Evolutionary conservation across 2,329 filamentous ascomycete genomes (phyloP).

Genomic region (Claviceps sorghi): DNA sequence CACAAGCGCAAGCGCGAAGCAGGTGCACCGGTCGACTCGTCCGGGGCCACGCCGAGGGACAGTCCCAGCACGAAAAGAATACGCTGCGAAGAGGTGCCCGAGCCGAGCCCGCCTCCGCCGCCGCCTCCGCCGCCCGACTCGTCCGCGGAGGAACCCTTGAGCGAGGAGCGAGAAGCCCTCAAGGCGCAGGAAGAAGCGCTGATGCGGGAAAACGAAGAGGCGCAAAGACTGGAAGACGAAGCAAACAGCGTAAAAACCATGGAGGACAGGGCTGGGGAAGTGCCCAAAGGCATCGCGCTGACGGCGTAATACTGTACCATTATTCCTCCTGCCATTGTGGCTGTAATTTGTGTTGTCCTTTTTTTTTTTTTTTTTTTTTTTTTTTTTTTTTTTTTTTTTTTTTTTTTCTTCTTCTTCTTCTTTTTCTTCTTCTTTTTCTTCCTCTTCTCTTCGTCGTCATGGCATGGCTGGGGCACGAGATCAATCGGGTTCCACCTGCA

Average conservation of each 20-base stretch:
- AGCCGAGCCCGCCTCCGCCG: constrained; percentile 28
- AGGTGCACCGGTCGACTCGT: constrained; percentile 21
- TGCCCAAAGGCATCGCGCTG: constrained; percentile 12
- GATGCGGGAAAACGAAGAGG: constrained; percentile 39
- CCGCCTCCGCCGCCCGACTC: constrained; percentile 31
- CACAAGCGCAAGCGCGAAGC: constrained; percentile 51
- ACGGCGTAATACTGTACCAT: constrained; percentile 4
- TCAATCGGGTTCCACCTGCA: too few species aligned
- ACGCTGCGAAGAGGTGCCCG: constrained; percentile 30
- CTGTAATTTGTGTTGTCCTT: neutral
- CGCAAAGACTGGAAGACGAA: constrained; percentile 36
- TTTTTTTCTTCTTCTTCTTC: neutral
- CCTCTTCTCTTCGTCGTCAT: too few species aligned
- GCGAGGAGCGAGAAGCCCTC: constrained; percentile 25
- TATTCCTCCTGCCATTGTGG: neutral
- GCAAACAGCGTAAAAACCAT: constrained; percentile 18
- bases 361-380: neutral
- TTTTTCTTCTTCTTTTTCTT: neutral
- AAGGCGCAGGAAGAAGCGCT: constrained; percentile 36
- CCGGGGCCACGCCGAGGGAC: constrained; percentile 36
- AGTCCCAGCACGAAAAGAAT: constrained; percentile 39
- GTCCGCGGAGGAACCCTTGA: constrained; percentile 20
- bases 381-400: neutral
- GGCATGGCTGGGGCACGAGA: too few species aligned
- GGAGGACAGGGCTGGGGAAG: constrained; percentile 12